Base-by-base conservation (phyloP, 352 stramenopile species). In the Phytophthora macrochlamydospora region DNA sequence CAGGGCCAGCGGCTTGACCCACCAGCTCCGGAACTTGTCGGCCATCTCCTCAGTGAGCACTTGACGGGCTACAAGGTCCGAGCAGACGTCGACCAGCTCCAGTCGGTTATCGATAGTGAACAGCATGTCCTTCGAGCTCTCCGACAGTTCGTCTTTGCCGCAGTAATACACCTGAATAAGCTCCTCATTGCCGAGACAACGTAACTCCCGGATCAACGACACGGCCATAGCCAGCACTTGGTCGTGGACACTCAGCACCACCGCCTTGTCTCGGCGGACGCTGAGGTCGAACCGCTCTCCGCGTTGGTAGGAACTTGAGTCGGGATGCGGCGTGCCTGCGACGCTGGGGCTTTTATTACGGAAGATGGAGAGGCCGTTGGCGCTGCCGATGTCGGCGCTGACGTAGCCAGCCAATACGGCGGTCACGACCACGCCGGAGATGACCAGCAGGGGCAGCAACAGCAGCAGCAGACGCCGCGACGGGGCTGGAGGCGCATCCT, bases 61-160 rank as follows among this genome's bases (percentile, higher is more conserved):
- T 8, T 51, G 31, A 31, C 69, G 52, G 32, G 32, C 49, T 9
- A 80, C 38, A 2, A 82, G 33, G 3, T 85, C 69, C 3, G 62
- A 59, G 65, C 79, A 91, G 40, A 86, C 79, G 62, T 91, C 83
- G 38, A 91, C 62, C 60, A 89, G 71, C 64, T 89, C 82, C 33
- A 91, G 49, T 7, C 61, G 57, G 28, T 54, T 56, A 60, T 91
- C 82, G 32, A 78, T 64, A 7, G 37, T 51, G 44, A 73, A 65
- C 11, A 91, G 62, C 31, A 89, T 28, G 28, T 70, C 58, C 14
- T 53, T 62, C 7, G 75, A 65, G 2, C 64, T 59, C 0, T 40
- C 30, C 4, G 82, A 85, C 9, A 91, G 61, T 48, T 89, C 79
- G 18, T 77, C 50, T 0, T 57, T 53, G 2, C 71, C 51, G 55